Percentiles rank a stretch among this genome's conserved stretches.
phyloP scores from a whole-genome alignment of 2,329 filamentous ascomycete genomes.

The Albifimbria verrucaria region DNA sequence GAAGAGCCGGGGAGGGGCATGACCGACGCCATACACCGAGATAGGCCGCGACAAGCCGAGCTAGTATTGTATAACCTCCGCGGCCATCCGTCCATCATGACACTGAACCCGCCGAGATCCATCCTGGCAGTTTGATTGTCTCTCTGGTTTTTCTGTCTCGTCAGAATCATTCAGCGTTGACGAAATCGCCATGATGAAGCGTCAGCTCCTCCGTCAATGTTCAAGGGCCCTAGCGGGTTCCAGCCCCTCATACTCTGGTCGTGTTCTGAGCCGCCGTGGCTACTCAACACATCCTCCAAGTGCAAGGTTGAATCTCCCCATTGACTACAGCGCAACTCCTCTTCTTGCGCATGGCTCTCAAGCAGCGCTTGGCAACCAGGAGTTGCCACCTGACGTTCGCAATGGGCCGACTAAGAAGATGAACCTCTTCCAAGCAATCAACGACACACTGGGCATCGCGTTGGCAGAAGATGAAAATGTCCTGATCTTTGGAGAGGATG shows the following conservation, averaged over 20 bases:
- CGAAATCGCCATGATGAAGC: conserved; percentile 25
- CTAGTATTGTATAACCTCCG: conserved; percentile 20
- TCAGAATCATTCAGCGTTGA: conserved; percentile 4
- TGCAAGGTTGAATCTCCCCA: conserved; percentile 74
- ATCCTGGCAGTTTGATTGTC: conserved; percentile 3
- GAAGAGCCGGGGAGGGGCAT: conserved; percentile 6
- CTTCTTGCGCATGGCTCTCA: conserved; percentile 78
- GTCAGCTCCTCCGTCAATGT: conserved; percentile 26
- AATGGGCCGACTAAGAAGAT: conserved; percentile 76
- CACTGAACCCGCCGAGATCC: conserved; percentile 5
- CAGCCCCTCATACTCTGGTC: conserved; percentile 11
- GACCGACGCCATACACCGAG: conserved; percentile 24
- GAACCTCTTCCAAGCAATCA: conserved; percentile 93
- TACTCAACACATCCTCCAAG: conserved; percentile 59
- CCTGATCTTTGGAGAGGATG: conserved; percentile 92
- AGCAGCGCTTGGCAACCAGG: conserved; percentile 65
- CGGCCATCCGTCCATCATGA: conserved; percentile 5
- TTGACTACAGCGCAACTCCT: conserved; percentile 81
- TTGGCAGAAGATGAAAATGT: conserved; percentile 81
- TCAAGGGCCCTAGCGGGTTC: conserved; percentile 21
- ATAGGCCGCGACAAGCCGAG: conserved; percentile 37
- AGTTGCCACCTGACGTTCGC: conserved; percentile 64
- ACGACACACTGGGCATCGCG: conserved; percentile 80
- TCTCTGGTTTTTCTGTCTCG: conserved; percentile 8
- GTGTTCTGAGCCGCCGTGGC: conserved; percentile 17